Evolutionary conservation across 768 basidiomycete species (phyloP).

Genomic region (Megacollybia marginata): DNA sequence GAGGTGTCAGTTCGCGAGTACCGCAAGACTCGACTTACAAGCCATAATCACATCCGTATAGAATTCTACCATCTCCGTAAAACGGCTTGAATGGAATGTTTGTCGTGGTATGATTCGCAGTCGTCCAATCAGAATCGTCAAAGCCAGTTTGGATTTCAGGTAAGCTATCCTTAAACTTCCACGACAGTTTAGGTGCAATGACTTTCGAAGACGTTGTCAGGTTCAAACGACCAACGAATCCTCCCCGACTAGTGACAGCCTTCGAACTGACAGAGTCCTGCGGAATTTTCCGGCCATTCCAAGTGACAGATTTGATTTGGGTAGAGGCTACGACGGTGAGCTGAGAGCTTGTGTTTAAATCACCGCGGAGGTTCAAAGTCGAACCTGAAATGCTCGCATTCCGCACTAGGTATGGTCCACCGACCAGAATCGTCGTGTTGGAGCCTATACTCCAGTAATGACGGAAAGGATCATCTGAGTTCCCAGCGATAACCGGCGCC

Average conservation of each 20-base stretch:
- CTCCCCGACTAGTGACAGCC: neutral
- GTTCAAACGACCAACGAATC: neutral
- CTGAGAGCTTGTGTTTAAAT: slow-evolving; percentile 29
- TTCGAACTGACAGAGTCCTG: neutral
- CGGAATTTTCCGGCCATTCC: slow-evolving; percentile 39
- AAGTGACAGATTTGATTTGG: slow-evolving; percentile 29
- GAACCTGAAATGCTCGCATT: slow-evolving; percentile 21
- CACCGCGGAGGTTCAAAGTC: slow-evolving; percentile 44
- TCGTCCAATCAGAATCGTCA: slow-evolving; percentile 44
- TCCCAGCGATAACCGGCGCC: slow-evolving; percentile 30
- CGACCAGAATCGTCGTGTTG: slow-evolving; percentile 40
- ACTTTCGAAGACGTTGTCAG: neutral
- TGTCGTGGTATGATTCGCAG: slow-evolving; percentile 45
- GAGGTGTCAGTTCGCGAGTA: neutral
- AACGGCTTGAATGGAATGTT: slow-evolving; percentile 41
- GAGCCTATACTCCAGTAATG: slow-evolving; percentile 48
- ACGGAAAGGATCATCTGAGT: slow-evolving; percentile 9
- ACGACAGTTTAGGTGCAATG: slow-evolving; percentile 17
- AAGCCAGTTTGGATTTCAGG: slow-evolving; percentile 43
- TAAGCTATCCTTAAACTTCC: slow-evolving; percentile 50
- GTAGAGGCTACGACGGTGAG: slow-evolving; percentile 41
- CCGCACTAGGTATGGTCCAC: slow-evolving; percentile 37
- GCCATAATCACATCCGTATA: slow-evolving; percentile 84
- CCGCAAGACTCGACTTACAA: slow-evolving; percentile 42
- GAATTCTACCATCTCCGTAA: slow-evolving; percentile 48